Evolutionary conservation across 768 basidiomycete species (phyloP).

Genomic region (Termitomyces sp.): DNA sequence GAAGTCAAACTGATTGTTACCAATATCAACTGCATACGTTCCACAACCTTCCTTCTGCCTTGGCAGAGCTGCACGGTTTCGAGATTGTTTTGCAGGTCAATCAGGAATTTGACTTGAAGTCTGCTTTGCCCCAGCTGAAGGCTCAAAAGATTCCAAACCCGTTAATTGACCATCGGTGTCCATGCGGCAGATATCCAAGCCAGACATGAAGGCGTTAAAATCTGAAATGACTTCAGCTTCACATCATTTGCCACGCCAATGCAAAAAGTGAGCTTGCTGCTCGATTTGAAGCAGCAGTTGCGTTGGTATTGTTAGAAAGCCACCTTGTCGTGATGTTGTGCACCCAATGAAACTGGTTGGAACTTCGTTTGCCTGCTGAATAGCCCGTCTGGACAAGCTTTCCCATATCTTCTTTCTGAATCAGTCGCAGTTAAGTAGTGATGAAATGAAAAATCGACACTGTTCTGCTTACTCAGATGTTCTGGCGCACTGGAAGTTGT

Average conservation of each 20-base stretch:
- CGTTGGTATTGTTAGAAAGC: neutral
- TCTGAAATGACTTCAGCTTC: neutral
- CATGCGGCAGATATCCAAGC: neutral
- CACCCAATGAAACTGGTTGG: neutral
- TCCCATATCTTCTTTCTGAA: neutral
- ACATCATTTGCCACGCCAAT: neutral
- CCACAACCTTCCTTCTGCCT: neutral
- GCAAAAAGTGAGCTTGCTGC: neutral
- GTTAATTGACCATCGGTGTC: neutral
- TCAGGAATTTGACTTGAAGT: too few species aligned
- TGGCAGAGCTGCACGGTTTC: too few species aligned
- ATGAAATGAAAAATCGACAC: too few species aligned
- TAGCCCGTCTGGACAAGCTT: neutral
- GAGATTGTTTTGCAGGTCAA: too few species aligned
- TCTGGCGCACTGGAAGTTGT: too few species aligned
- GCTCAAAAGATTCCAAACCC: neutral
- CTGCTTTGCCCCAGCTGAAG: too few species aligned
- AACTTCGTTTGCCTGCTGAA: neutral
- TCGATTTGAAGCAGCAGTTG: neutral
- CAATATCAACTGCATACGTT: neutral
- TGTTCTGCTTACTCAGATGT: too few species aligned
- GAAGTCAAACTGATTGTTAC: constrained; percentile 3
- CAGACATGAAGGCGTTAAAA: neutral
- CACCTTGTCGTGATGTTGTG: neutral
- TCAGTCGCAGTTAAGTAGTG: too few species aligned